phyloP scores from a whole-genome alignment of 148 eudicot species.

The Simmondsia chinensis region DNA sequence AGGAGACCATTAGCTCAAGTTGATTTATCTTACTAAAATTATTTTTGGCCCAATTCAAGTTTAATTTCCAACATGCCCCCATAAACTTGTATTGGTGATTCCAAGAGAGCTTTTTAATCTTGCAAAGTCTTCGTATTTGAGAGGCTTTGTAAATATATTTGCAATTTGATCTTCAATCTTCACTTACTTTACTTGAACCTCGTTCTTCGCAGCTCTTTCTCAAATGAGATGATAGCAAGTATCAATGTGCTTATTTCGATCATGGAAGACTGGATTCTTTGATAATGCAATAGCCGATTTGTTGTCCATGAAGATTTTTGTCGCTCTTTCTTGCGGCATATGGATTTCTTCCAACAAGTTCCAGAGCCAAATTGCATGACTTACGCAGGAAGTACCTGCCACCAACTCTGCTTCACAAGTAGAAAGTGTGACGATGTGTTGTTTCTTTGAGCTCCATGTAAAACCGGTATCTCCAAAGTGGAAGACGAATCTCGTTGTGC shows the following conservation, averaged over 20 bases:
- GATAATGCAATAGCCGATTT: no score
- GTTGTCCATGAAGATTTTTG: neutral
- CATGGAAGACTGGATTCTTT: constrained; percentile 6
- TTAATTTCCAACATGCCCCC: no score
- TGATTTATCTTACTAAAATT: no score
- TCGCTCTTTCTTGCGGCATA: neutral
- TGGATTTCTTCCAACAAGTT: neutral
- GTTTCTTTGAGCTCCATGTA: no score
- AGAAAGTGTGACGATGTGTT: neutral
- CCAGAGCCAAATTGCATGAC: neutral
- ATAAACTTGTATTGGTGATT: neutral
- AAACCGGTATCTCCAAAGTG: no score
- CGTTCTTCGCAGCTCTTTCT: neutral
- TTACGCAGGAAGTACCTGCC: neutral
- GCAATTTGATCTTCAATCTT: neutral
- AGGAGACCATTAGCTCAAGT: no score
- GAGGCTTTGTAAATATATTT: neutral
- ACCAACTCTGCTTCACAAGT: no score
- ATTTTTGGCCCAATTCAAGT: no score
- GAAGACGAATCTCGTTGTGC: no score
- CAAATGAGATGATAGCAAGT: no score
- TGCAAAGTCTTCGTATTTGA: neutral
- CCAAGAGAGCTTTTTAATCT: neutral
- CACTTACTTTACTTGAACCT: neutral
- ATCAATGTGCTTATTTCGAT: constrained; percentile 1